Evolutionary conservation across 345 rosid genomes (phyloP), one percentile per base, ranked within the genome.

Genomic region (Populus tremula): DNA sequence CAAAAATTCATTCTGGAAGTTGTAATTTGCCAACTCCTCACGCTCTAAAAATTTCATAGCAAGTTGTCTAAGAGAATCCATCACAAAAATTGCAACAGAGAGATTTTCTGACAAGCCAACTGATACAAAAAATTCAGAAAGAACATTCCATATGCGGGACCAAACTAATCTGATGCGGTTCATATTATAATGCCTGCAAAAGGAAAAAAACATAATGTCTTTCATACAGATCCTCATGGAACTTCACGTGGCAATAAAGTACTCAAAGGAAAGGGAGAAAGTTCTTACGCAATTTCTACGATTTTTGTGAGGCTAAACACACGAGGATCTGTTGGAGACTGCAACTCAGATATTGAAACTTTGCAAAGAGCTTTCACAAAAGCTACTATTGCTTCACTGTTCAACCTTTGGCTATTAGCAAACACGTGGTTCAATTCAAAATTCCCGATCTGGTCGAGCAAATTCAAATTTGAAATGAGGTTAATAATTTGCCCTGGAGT

Each of bases 271-370:
- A 81, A 23, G 41, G 65, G 47, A 49, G 62, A 75, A 81, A 80
- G 81, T 72, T 69, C 95, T 87, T 91, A 94, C 98, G 97, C 92
- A 78, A 94, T 94, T 85, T 94, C 98, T 81, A 94, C 97, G 54
- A 94, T 81, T 89, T 94, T 94, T 70, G 98, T 94, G 72, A 94
- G 92, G 89, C 98, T 88, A 87, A 94, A 94, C 63, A 94, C 98
- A 77, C 98, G 98, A 82, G 98, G 98, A 75, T 94, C 98, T n/a
- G 97, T 93, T 68, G 94, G 96, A 82, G 98, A 93, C 85, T 93
- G 98, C 90, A 94, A 86, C 84, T 94, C 98, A 59, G 88, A 86
- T 85, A 94, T 93, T 69, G 98, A 83, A 84, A 94, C 98, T 86
- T 94, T 94, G 90, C 96, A 93, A 73, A 94, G 91, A 45, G 98